phyloP scores from a whole-genome alignment of 2,329 filamentous ascomycete genomes.

The Hirsutella minnesotensis region DNA sequence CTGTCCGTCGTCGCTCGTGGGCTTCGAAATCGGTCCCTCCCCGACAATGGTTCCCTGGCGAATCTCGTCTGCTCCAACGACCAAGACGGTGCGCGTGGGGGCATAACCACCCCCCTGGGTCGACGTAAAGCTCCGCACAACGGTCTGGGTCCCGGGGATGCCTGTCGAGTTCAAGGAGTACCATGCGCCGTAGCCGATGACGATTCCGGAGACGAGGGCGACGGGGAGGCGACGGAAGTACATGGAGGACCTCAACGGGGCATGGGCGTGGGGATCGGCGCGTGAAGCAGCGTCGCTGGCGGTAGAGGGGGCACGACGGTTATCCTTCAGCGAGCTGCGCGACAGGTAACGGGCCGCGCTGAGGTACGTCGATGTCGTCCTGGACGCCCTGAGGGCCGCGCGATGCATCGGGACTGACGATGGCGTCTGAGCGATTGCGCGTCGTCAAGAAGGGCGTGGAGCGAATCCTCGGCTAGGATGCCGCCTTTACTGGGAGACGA shows the following conservation, averaged over 20 bases:
- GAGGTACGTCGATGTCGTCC: constrained; percentile 56
- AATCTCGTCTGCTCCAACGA: constrained; percentile 83
- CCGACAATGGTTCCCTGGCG: constrained; percentile 79
- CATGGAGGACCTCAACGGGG: constrained; percentile 58
- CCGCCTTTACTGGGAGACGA: no score
- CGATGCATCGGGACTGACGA: constrained; percentile 62
- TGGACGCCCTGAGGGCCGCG: constrained; percentile 54
- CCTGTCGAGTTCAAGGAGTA: constrained; percentile 50
- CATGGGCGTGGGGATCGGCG: constrained; percentile 25
- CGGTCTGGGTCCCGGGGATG: constrained; percentile 17
- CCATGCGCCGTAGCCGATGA: constrained; percentile 64
- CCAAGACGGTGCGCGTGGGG: constrained; percentile 57
- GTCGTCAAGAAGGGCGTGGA: no score
- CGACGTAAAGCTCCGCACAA: constrained; percentile 30
- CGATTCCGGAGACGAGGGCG: constrained; percentile 54
- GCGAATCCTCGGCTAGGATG: no score
- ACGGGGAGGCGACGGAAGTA: constrained; percentile 57
- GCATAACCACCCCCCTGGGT: constrained; percentile 25
- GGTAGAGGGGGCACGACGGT: constrained; percentile 27
- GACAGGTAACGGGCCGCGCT: constrained; percentile 46
- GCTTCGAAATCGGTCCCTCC: constrained; percentile 78
- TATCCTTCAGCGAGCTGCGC: constrained; percentile 22
- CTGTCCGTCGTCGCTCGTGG: constrained; percentile 71
- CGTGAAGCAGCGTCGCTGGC: constrained; percentile 8
- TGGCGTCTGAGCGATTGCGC: no score